Evolutionary conservation across 106 monocot genomes (phyloP), one percentile per base, ranked within the genome.

Genomic region (Allium sativum): DNA sequence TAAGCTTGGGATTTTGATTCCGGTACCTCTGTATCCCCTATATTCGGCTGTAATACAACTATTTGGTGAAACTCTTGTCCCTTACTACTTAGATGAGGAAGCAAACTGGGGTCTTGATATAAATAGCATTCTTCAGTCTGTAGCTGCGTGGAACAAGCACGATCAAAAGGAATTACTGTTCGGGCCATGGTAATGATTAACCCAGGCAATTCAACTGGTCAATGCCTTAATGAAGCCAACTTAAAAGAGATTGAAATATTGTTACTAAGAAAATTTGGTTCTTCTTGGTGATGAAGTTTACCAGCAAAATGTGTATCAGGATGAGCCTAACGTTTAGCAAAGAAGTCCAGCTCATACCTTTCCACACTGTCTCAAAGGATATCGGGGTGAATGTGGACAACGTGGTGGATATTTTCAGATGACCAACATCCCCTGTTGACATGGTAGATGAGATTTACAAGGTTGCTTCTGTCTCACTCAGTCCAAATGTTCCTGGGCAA

Each of bases 361-460:
- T n/a, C n/a, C n/a, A n/a, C n/a, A n/a, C n/a, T n/a, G n/a, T n/a
- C n/a, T n/a, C n/a, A n/a, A n/a, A n/a, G n/a, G n/a, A n/a, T n/a
- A n/a, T n/a, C n/a, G n/a, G n/a, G n/a, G n/a, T n/a, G n/a, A 63
- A 63, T 98, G 98, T 69, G 98, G 98, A 22, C 98, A 98, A 65
- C 98, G 98, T 82, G 98, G 98, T 58, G 91, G 88, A 58, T 98
- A 85, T 61, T 98, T 98, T 71, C 91, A 98, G 73, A 98, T 98
- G 98, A 98, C 85, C 46, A 98, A 98, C 65, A 71, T 98, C 75
- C 73, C 98, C 61, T 80, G 82, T 63, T 17, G 78, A 98, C 91
- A 88, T 82, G 14, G 91, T 98, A 14, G 96, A 90, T 72, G 98
- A 98, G 78, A 91, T 98, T 53, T 98, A 92, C 75, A 98, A 98